Conservation (phyloP, 1,139 yeast genomes). For the Pichia sp. region DNA sequence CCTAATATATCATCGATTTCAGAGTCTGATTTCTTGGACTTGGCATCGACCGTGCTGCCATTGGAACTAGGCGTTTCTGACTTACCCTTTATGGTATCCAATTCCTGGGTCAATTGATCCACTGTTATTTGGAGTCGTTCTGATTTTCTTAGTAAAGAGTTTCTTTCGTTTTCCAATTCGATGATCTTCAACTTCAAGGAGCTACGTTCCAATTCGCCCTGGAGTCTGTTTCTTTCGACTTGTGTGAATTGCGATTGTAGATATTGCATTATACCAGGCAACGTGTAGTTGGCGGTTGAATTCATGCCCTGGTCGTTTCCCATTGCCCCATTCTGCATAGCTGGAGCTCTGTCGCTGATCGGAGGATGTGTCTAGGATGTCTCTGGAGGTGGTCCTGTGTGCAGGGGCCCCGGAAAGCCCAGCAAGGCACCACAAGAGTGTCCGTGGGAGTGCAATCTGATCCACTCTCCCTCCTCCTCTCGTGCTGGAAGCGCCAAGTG, state of each 20-base stretch:
- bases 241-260: constrained; percentile 60
- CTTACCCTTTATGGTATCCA: neutral
- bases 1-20: constrained; percentile 12
- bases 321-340: constrained; percentile 11
- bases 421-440: too few species aligned
- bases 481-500: too few species aligned
- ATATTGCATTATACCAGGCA: constrained; percentile 66
- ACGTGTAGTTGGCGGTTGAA: constrained; percentile 40
- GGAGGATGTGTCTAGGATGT: neutral
- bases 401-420: too few species aligned
- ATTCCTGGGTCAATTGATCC: constrained; percentile 21
- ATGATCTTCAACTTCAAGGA: constrained; percentile 56
- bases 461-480: too few species aligned
- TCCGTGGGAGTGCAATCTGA: too few species aligned
- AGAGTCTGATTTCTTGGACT: neutral
- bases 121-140: constrained; percentile 25
- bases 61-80: neutral
- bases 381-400: too few species aligned
- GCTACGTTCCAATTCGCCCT: constrained; percentile 54
- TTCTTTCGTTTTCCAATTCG: constrained; percentile 55
- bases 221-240: constrained; percentile 55
- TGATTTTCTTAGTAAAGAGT: constrained; percentile 36
- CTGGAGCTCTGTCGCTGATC: neutral
- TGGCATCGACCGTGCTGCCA: neutral
- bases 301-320: constrained; percentile 7